Conservation (phyloP, 1,139 yeast species). For the Hansenula lynferdii region DNA sequence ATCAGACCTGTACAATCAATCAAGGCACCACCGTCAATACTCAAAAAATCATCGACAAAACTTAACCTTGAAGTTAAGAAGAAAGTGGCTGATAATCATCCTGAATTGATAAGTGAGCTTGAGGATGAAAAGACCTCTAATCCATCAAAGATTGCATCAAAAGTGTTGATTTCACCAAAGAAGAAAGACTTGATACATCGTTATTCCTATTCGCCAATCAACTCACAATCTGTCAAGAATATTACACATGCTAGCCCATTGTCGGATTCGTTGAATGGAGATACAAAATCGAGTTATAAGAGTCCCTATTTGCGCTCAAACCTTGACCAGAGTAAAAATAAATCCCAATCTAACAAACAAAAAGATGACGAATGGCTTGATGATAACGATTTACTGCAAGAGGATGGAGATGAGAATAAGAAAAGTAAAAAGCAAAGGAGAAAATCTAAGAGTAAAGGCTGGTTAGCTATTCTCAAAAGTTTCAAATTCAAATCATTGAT, state of each 20-base stretch:
- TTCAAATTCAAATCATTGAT: constrained; percentile 25
- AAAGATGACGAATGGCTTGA: constrained; percentile 14
- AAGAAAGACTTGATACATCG: constrained; percentile 21
- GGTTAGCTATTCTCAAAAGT: constrained; percentile 5
- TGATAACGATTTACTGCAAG: constrained; percentile 4
- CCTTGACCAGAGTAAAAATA: not conserved
- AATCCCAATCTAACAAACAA: not conserved
- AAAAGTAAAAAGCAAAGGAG: constrained; percentile 1
- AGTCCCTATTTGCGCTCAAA: constrained; percentile 16
- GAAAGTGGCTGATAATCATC: constrained; percentile 27
- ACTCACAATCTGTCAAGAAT: constrained; percentile 4
- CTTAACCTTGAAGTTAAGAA: constrained; percentile 32
- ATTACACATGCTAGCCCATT: constrained; percentile 17
- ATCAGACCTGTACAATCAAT: not conserved
- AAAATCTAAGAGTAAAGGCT: constrained; percentile 7
- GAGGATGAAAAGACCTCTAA: constrained; percentile 15
- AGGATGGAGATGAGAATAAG: constrained; percentile 3
- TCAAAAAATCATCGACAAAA: constrained; percentile 22
- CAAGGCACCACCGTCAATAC: constrained; percentile 11
- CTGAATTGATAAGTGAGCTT: constrained; percentile 11
- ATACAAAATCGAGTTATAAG: constrained; percentile 3
- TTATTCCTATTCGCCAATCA: not conserved
- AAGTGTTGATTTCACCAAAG: constrained; percentile 40
- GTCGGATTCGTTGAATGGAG: constrained; percentile 18
- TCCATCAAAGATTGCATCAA: constrained; percentile 37